phyloP scores from a whole-genome alignment of 257 asterid genomes.

The Pogostemon cablin region DNA sequence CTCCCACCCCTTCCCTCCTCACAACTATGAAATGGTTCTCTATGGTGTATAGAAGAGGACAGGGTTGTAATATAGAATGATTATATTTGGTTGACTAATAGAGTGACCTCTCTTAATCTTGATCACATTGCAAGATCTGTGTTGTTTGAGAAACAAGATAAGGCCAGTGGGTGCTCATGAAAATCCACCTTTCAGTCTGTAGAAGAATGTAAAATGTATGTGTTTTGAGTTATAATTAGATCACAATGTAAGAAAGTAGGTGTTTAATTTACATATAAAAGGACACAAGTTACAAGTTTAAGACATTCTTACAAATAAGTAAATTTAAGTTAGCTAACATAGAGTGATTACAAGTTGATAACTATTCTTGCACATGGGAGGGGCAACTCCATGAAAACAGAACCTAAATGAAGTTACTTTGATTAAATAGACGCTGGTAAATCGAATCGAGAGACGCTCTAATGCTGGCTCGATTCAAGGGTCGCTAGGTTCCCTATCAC shows the following conservation, averaged over 20 bases:
- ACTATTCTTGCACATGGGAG: constrained; percentile 35
- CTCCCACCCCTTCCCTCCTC: background rate
- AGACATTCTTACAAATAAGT: constrained; percentile 16
- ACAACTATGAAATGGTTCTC: background rate
- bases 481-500: constrained; percentile 19
- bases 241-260: constrained; percentile 4
- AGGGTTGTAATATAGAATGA: background rate
- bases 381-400: constrained; percentile 5
- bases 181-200: background rate
- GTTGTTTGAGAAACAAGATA: background rate
- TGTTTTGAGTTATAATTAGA: background rate
- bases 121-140: background rate
- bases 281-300: constrained; percentile 12
- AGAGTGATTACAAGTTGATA: constrained; percentile 33
- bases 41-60: constrained; percentile 1
- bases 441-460: constrained; percentile 6
- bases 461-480: constrained; percentile 16
- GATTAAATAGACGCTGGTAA: constrained; percentile 32
- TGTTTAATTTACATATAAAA: constrained; percentile 15
- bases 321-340: constrained; percentile 23
- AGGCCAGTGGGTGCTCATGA: background rate
- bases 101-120: background rate
- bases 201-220: no score
- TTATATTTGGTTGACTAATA: background rate
- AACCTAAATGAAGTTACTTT: constrained; percentile 23